Percentiles rank a stretch among this genome's conserved stretches.
These are phyloP conservation scores for Leucosporidium scottii DNA, from an alignment of 768 basidiomycete species.

Conservation along the genomic window DNA sequence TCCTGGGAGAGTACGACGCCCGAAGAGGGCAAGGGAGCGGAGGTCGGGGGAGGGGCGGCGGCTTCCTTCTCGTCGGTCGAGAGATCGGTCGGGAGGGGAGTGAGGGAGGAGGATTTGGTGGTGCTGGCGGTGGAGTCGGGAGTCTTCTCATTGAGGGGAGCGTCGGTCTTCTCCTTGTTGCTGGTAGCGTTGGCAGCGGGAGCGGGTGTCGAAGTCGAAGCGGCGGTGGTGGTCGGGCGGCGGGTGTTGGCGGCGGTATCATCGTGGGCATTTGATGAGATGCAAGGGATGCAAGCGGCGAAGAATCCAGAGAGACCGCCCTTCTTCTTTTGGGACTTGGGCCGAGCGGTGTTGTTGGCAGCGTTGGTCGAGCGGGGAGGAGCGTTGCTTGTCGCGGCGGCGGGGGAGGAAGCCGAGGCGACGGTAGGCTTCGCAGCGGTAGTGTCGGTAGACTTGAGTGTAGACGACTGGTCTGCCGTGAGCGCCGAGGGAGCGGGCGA, in stretches of 20 bases:
- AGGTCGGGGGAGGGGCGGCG: too few relatives aligned
- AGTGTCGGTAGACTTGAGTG: too few relatives aligned
- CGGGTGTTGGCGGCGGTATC: neutral
- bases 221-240: neutral
- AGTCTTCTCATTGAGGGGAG: too few relatives aligned
- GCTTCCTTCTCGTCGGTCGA: neutral
- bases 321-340: conserved; percentile 10
- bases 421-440: neutral
- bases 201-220: neutral
- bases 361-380: neutral
- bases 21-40: too few relatives aligned
- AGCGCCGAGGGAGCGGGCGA: neutral
- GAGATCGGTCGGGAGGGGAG: too few relatives aligned
- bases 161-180: neutral
- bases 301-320: conserved; percentile 13
- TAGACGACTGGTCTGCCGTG: too few relatives aligned
- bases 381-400: conserved; percentile 5
- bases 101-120: too few relatives aligned
- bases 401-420: conserved; percentile 6
- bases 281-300: conserved; percentile 25
- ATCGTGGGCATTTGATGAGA: neutral
- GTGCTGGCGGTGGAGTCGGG: too few relatives aligned
- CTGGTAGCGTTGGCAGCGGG: neutral
- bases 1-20: conserved; percentile 51
- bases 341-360: neutral